Percentiles rank a stretch among this genome's conserved stretches.
Conservation (phyloP, 805 yeast species). For the Lachancea thermotolerans region DNA sequence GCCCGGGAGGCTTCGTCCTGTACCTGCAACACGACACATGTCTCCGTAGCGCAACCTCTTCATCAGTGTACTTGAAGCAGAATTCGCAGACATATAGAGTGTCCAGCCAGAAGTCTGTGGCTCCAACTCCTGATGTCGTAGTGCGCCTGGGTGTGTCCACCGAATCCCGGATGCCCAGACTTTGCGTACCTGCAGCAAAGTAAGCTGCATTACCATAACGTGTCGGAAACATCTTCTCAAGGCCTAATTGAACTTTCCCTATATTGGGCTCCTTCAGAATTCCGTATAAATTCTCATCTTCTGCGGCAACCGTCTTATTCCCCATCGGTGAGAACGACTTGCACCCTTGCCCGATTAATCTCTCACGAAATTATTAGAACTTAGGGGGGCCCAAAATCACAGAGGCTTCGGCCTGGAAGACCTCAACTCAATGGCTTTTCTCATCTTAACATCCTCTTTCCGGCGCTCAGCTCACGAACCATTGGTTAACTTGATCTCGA, state of each 20-base stretch:
- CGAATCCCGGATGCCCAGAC: constrained; percentile 38
- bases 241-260: constrained; percentile 56
- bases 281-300: constrained; percentile 47
- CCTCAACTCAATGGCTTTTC: background rate
- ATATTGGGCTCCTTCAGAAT: constrained; percentile 58
- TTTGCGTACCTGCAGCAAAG: constrained; percentile 44
- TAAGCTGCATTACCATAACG: constrained; percentile 89
- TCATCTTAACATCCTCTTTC: background rate
- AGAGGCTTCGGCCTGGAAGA: background rate
- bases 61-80: constrained; percentile 76
- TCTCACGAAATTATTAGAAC: background rate
- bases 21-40: constrained; percentile 48
- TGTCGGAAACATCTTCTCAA: constrained; percentile 54
- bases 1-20: constrained; percentile 50
- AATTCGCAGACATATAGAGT: constrained; percentile 64
- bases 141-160: constrained; percentile 2
- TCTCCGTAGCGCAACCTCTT: constrained; percentile 35
- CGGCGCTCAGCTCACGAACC: background rate
- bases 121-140: background rate
- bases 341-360: background rate
- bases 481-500: background rate
- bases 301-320: constrained; percentile 8
- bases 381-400: background rate
- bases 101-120: constrained; percentile 44
- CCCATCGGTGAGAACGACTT: constrained; percentile 1